Base-by-base conservation (phyloP, 208 protist genomes). In the Acanthamoeba royreba region DNA sequence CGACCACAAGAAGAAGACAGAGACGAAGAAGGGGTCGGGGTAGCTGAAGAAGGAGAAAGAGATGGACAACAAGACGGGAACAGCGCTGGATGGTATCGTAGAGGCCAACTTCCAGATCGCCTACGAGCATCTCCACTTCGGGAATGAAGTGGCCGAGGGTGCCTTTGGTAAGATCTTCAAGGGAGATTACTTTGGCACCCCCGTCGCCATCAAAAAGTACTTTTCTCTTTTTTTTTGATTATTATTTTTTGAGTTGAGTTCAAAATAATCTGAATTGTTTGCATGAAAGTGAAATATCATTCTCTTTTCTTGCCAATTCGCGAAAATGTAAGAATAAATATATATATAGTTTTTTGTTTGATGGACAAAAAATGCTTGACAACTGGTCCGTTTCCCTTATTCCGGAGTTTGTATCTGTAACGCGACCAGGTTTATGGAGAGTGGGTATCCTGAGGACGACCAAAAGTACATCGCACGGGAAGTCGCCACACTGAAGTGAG, bases 121-220 rank as follows among this genome's bases (percentile, higher is more conserved):
- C 45, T 86, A 86, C 77, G 42, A 52, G 43, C n/a, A 86, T 45
- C 77, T 86, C 45, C 31, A 58, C 77, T 86, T 86, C 35, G 77
- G 55, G 45, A 45, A 35, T 11, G 77, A 58, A 45, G 77, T 86
- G 2, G 77, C 45, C 42, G 77, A 49, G n/a, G 77, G 77, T n/a
- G 46, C 42, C 42, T 86, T 86, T 55, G 77, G 77, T 28, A 49
- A 55, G 42, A 86, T 86, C 28, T 86, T 46, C 77, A 86, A 86
- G n/a, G 77, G 77, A 7, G 77, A 86, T 31, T 86, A 86, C 22
- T 86, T 86, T 31, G 77, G 77, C 77, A 86, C 77, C 8, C 45
- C 42, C 45, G 77, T 86, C n/a, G 77, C 77, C 77, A 86, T 86
- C 77, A 86, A 86, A 38, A 86, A 55, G 77, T 86, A 33, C 72